A percentile compares a stretch with the other conserved stretches of the same genome.
phyloP scores from a whole-genome alignment of 345 rosid genomes.

The Aquilaria malaccensis region DNA sequence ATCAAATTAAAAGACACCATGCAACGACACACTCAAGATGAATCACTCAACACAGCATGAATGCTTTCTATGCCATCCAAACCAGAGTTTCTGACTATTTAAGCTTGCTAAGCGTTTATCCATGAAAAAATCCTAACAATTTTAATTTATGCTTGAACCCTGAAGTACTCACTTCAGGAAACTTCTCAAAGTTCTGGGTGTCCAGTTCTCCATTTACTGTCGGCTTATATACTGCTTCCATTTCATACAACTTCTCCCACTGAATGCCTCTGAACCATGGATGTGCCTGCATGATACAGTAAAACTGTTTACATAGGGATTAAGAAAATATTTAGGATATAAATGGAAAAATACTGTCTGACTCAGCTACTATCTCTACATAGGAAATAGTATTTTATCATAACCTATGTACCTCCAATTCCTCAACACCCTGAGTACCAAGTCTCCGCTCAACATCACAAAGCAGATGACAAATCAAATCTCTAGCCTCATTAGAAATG shows the following conservation, averaged over 20 bases:
- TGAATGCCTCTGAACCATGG: conserved; percentile 70
- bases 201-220: conserved; percentile 83
- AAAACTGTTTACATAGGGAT: background rate
- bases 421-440: conserved; percentile 90
- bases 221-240: conserved; percentile 82
- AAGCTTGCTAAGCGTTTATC: conserved; percentile 1
- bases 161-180: conserved; percentile 74
- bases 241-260: conserved; percentile 87
- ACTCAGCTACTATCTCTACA: background rate
- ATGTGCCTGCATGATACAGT: conserved; percentile 47
- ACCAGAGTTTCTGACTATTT: conserved; percentile 1
- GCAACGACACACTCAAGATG: too few relatives aligned
- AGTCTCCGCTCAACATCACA: conserved; percentile 88
- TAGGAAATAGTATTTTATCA: background rate
- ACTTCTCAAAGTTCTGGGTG: conserved; percentile 97
- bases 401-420: conserved; percentile 58
- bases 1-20: too few relatives aligned
- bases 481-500: conserved; percentile 79
- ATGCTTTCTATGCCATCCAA: too few relatives aligned
- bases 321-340: background rate
- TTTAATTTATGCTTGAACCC: conserved; percentile 1
- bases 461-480: conserved; percentile 78
- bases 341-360: conserved; percentile 5
- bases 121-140: background rate
- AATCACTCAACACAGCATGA: too few relatives aligned